A percentile compares a stretch with the other conserved stretches of the same genome.
Conservation (phyloP, 306 rosid species). For the Styphnolobium japonicum region DNA sequence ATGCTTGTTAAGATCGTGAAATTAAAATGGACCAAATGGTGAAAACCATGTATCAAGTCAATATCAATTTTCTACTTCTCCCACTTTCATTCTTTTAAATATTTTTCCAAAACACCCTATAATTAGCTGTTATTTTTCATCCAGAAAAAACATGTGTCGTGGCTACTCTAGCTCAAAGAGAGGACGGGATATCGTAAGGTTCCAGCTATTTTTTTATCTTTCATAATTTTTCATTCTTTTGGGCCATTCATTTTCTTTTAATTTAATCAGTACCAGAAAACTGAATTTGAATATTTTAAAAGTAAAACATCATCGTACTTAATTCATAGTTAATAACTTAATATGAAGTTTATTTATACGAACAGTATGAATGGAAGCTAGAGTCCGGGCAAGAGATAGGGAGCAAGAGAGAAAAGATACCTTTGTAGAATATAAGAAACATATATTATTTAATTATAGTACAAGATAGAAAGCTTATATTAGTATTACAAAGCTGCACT, state of each 20-base stretch:
- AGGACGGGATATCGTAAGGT: neutral
- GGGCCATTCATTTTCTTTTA: neutral
- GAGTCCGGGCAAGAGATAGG: neutral
- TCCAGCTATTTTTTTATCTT: neutral
- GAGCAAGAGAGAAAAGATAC: neutral
- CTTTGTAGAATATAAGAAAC: neutral
- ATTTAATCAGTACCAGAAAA: neutral
- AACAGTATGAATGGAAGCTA: neutral
- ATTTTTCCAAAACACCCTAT: neutral
- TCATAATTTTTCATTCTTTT: neutral
- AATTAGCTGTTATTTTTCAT: neutral
- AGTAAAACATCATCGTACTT: neutral
- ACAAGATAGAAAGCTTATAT: neutral
- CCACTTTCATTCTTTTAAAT: neutral
- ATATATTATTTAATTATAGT: neutral
- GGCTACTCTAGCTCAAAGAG: neutral
- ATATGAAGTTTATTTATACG: neutral
- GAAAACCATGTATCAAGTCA: neutral
- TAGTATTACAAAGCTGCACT: neutral
- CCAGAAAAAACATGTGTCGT: neutral
- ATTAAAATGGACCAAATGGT: neutral
- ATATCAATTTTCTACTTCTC: neutral
- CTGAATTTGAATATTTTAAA: neutral
- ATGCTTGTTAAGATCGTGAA: neutral
- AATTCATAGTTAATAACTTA: neutral